phyloP scores from a whole-genome alignment of 768 basidiomycete species.

The Tulasnella sp. region DNA sequence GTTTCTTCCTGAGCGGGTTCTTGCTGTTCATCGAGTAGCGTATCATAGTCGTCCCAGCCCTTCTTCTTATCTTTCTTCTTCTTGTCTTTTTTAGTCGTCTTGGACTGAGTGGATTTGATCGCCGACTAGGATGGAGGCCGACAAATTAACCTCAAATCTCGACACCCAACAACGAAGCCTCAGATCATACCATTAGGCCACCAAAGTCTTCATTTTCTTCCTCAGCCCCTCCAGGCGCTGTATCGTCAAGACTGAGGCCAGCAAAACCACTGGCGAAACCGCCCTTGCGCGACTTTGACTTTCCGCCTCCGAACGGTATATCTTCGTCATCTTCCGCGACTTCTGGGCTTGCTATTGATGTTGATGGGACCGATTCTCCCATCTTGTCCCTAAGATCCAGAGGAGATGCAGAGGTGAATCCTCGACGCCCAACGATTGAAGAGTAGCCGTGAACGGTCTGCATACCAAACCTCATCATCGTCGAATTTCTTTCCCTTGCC shows the following conservation, averaged over 20 bases:
- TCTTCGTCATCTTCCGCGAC: constrained; percentile 17
- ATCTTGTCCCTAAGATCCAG: constrained; percentile 47
- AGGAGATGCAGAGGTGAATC: constrained; percentile 23
- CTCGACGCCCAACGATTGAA: constrained; percentile 23
- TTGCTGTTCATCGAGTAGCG: constrained; percentile 21
- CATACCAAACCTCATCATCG: constrained; percentile 78
- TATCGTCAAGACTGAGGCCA: constrained; percentile 17
- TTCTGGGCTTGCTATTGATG: constrained; percentile 27
- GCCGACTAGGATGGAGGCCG: constrained; percentile 42
- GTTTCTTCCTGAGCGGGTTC: not conserved
- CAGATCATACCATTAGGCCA: constrained; percentile 57
- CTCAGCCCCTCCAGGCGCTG: constrained; percentile 34
- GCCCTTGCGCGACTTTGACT: constrained; percentile 12
- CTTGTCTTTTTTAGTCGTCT: constrained; percentile 33
- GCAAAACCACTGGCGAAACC: constrained; percentile 14
- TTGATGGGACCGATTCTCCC: constrained; percentile 47
- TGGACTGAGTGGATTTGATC: constrained; percentile 48
- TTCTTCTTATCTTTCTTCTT: constrained; percentile 49
- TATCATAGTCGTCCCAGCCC: constrained; percentile 16
- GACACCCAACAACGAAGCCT: not conserved
- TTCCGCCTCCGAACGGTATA: not conserved
- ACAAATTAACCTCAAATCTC: not conserved
- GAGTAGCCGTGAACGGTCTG: constrained; percentile 22
- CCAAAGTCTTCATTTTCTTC: constrained; percentile 60
- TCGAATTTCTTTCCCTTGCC: constrained; percentile 76